Conservation (phyloP, 257 asterid species). For the Penstemon newberryi region DNA sequence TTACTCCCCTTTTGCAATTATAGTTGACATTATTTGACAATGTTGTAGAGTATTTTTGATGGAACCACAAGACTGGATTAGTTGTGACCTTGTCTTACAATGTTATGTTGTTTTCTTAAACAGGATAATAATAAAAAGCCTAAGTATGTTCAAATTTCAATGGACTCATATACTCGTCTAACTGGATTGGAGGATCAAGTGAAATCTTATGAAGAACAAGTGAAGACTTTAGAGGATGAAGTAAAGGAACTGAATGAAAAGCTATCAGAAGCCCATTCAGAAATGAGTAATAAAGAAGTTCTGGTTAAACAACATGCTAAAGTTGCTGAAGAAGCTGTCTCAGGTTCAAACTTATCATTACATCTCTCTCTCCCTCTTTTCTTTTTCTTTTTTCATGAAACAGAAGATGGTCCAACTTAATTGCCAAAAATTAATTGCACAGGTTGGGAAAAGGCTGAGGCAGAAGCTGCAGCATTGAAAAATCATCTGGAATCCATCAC, state of each 20-base stretch:
- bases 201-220: constrained; percentile 62
- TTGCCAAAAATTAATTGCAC: constrained; percentile 31
- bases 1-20: neutral
- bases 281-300: constrained; percentile 72
- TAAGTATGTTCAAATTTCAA: constrained; percentile 88
- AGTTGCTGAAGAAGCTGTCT: constrained; percentile 99
- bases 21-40: neutral
- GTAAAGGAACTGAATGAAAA: constrained; percentile 74
- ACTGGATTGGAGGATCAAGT: constrained; percentile 92
- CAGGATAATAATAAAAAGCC: constrained; percentile 70
- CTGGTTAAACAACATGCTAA: constrained; percentile 93
- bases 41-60: neutral
- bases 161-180: constrained; percentile 90
- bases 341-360: constrained; percentile 53
- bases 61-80: too few relatives aligned
- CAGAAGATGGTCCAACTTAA: constrained; percentile 23
- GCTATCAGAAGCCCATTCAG: constrained; percentile 68
- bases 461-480: constrained; percentile 85
- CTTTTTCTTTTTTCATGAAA: neutral
- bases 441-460: constrained; percentile 99
- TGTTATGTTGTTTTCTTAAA: constrained; percentile 24
- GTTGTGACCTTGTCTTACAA: too few relatives aligned
- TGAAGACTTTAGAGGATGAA: constrained; percentile 66
- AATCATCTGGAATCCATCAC: constrained; percentile 92
- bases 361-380: neutral